Percentiles rank a stretch among this genome's conserved stretches.
These are phyloP conservation scores for Pythium apleroticum DNA, from an alignment of 352 stramenopile species.

Conservation along the genomic window DNA sequence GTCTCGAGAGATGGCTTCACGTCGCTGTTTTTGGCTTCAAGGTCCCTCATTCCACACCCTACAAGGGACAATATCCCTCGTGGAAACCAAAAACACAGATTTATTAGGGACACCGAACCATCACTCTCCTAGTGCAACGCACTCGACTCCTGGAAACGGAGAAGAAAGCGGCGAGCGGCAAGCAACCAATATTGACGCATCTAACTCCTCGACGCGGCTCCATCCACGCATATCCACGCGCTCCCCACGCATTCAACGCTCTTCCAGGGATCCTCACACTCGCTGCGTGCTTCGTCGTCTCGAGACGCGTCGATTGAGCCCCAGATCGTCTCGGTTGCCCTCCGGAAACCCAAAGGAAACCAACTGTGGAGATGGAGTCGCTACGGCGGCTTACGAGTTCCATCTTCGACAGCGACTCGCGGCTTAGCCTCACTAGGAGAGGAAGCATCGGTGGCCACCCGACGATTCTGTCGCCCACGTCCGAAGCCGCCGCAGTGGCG, in stretches of 20 bases:
- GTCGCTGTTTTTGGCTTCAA: conserved; percentile 2
- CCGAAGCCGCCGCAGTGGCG: conserved; percentile 14
- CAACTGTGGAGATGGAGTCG: conserved; percentile 52
- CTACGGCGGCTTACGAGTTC: conserved; percentile 74
- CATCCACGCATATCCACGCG: neutral
- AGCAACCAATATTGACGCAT: neutral
- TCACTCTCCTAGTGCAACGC: conserved; percentile 16
- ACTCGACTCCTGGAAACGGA: conserved; percentile 5
- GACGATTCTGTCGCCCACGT: conserved; percentile 22
- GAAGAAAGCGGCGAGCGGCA: conserved; percentile 5
- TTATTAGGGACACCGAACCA: neutral
- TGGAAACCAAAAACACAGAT: neutral
- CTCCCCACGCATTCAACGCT: neutral
- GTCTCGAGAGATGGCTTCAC: conserved; percentile 3
- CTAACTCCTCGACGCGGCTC: neutral
- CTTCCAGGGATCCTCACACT: neutral
- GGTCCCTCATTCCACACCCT: neutral
- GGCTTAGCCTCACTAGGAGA: conserved; percentile 37
- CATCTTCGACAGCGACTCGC: conserved; percentile 50
- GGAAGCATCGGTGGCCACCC: conserved; percentile 31
- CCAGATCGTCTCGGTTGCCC: neutral
- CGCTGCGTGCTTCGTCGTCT: neutral
- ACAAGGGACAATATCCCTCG: neutral
- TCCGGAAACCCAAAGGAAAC: conserved; percentile 10
- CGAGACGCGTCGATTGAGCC: conserved; percentile 11